Conservation (phyloP, 106 monocot genomes). For the Allium fistulosum region DNA sequence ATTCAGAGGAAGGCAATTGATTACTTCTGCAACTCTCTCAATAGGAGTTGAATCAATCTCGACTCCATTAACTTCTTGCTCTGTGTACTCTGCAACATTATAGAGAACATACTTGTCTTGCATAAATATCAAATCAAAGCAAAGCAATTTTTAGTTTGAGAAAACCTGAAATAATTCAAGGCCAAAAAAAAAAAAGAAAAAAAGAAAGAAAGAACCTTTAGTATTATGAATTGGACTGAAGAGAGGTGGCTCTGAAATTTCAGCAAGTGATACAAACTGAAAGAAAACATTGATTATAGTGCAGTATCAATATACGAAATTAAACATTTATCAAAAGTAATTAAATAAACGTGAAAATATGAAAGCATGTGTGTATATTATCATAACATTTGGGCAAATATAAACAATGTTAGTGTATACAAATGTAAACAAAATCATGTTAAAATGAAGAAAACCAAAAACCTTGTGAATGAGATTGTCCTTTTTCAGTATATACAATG, state of each 20-base stretch:
- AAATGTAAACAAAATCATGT: too few species aligned
- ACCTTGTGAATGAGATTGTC: conserved; percentile 85
- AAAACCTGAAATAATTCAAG: background rate
- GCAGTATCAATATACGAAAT: conserved; percentile 68
- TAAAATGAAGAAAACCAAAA: background rate
- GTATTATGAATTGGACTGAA: conserved; percentile 45
- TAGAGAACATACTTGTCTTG: background rate
- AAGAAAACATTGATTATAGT: background rate
- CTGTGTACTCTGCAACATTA: conserved; percentile 37
- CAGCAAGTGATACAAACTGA: conserved; percentile 72
- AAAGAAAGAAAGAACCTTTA: conserved; percentile 44
- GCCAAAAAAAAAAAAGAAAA: background rate
- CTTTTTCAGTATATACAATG: conserved; percentile 47
- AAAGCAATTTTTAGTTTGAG: too few species aligned
- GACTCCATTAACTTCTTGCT: conserved; percentile 44
- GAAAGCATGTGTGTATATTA: too few species aligned
- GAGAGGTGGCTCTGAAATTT: conserved; percentile 60
- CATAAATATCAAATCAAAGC: too few species aligned
- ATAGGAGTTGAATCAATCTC: conserved; percentile 37
- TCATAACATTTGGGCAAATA: too few species aligned
- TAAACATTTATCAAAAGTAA: conserved; percentile 54
- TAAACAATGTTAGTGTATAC: too few species aligned
- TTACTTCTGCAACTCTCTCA: conserved; percentile 50
- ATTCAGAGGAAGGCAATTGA: conserved; percentile 36
- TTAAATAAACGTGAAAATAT: conserved; percentile 34